Evolutionary conservation across 2,329 filamentous ascomycete species (phyloP).

Genomic region (Mariannaea sp.): DNA sequence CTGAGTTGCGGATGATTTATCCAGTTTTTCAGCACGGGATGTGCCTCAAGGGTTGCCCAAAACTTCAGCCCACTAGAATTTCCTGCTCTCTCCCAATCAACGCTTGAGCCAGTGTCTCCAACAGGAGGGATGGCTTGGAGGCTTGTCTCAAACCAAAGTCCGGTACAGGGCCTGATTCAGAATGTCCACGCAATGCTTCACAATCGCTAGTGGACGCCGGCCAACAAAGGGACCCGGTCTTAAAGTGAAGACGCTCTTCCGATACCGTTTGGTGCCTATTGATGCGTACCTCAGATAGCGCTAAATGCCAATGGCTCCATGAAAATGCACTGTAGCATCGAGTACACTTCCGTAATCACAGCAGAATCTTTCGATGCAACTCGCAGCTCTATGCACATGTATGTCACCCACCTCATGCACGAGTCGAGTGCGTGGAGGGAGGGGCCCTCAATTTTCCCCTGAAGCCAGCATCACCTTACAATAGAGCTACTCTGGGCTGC

Average conservation of each 20-base stretch:
- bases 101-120: slow-evolving; percentile 3
- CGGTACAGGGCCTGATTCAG: neutral
- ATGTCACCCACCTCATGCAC: slow-evolving; percentile 32
- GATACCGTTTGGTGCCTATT: too few species aligned
- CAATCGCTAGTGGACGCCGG: neutral
- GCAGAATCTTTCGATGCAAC: slow-evolving; percentile 13
- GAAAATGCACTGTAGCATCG: neutral
- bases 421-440: slow-evolving; percentile 14
- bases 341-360: neutral
- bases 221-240: slow-evolving; percentile 12
- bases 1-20: slow-evolving; percentile 31
- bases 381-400: slow-evolving; percentile 23
- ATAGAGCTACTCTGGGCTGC: slow-evolving; percentile 29
- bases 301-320: slow-evolving; percentile 20
- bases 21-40: slow-evolving; percentile 8
- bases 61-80: slow-evolving; percentile 6
- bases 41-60: slow-evolving; percentile 6
- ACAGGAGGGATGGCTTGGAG: neutral
- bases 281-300: too few species aligned
- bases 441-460: slow-evolving; percentile 12
- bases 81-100: slow-evolving; percentile 16
- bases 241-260: slow-evolving; percentile 14
- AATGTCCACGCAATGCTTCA: neutral
- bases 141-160: slow-evolving; percentile 1
- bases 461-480: slow-evolving; percentile 20